phyloP scores from a whole-genome alignment of 2,329 filamentous ascomycete species.

The Helotiales sp. region DNA sequence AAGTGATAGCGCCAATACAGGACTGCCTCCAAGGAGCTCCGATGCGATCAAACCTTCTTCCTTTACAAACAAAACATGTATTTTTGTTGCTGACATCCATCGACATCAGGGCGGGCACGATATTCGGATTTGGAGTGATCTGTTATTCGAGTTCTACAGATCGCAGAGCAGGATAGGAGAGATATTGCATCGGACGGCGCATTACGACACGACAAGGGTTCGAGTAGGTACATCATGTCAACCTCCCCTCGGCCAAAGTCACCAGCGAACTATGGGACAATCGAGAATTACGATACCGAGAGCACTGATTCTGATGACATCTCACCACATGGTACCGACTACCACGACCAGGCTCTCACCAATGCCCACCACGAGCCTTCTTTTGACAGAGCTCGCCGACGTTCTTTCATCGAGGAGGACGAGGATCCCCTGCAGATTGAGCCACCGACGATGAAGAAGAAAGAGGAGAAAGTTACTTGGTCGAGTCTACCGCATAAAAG shows the following conservation, averaged over 20 bases:
- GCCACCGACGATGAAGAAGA: slow-evolving; percentile 29
- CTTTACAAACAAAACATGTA: not conserved
- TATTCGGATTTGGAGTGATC: not conserved
- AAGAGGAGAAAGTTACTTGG: slow-evolving; percentile 63
- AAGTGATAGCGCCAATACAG: slow-evolving; percentile 14
- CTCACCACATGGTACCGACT: slow-evolving; percentile 32
- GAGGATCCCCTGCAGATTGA: slow-evolving; percentile 40
- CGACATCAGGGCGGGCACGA: not conserved
- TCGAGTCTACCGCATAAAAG: slow-evolving; percentile 75
- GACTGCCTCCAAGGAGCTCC: not conserved
- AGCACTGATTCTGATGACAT: slow-evolving; percentile 17
- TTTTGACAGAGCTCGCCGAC: slow-evolving; percentile 26
- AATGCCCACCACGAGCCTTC: slow-evolving; percentile 16
- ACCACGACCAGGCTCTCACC: slow-evolving; percentile 7
- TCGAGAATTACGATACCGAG: slow-evolving; percentile 21
- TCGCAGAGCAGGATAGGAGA: not conserved
- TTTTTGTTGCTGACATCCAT: slow-evolving; percentile 1
- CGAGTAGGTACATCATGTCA: slow-evolving; percentile 1
- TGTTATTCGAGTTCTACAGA: not conserved
- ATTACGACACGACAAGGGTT: slow-evolving; percentile 1
- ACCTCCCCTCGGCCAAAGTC: slow-evolving; percentile 13
- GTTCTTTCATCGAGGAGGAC: slow-evolving; percentile 37
- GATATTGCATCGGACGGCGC: not conserved
- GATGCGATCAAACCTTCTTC: not conserved
- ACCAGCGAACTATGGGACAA: slow-evolving; percentile 21